These are phyloP conservation scores for Sclerotinia spermophila DNA, from an alignment of 2,329 filamentous ascomycete species.

Conservation along the genomic window DNA sequence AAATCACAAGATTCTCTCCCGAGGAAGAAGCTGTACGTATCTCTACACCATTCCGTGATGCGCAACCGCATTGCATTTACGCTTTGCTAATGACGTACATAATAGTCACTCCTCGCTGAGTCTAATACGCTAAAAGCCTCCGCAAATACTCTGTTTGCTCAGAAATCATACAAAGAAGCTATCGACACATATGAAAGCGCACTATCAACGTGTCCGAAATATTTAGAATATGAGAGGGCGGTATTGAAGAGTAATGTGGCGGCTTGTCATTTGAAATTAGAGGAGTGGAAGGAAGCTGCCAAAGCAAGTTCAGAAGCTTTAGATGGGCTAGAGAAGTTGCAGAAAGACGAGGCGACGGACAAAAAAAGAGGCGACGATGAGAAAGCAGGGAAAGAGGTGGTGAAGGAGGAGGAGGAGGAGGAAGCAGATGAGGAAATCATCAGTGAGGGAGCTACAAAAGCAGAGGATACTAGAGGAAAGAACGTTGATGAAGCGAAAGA, in stretches of 20 bases:
- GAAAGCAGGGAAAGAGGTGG: conserved; percentile 49
- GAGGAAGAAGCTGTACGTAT: conserved; percentile 43
- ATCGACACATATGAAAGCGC: conserved; percentile 81
- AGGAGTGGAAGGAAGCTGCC: conserved; percentile 80
- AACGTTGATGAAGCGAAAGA: conserved; percentile 57
- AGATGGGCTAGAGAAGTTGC: conserved; percentile 65
- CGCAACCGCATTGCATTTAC: neutral
- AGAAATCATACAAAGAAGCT: conserved; percentile 69
- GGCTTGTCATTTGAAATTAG: conserved; percentile 80
- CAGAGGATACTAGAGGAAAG: conserved; percentile 38
- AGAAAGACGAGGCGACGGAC: conserved; percentile 36
- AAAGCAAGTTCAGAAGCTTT: conserved; percentile 69
- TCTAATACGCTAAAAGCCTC: conserved; percentile 69
- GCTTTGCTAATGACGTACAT: neutral
- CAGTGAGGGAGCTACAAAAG: conserved; percentile 53
- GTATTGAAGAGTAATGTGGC: conserved; percentile 86
- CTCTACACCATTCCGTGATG: neutral
- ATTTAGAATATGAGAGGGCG: conserved; percentile 83
- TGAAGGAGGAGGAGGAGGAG: conserved; percentile 37
- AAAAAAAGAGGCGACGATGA: conserved; percentile 41
- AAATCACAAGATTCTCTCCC: conserved; percentile 39
- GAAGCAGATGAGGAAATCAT: conserved; percentile 58
- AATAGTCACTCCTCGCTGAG: conserved; percentile 63
- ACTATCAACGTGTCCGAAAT: conserved; percentile 72
- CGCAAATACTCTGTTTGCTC: conserved; percentile 77